A percentile compares a stretch with the other conserved stretches of the same genome.
These are phyloP conservation scores for Mucor ambiguus DNA, from an alignment of 371 early-diverging fungal genomes.

Conservation along the genomic window DNA sequence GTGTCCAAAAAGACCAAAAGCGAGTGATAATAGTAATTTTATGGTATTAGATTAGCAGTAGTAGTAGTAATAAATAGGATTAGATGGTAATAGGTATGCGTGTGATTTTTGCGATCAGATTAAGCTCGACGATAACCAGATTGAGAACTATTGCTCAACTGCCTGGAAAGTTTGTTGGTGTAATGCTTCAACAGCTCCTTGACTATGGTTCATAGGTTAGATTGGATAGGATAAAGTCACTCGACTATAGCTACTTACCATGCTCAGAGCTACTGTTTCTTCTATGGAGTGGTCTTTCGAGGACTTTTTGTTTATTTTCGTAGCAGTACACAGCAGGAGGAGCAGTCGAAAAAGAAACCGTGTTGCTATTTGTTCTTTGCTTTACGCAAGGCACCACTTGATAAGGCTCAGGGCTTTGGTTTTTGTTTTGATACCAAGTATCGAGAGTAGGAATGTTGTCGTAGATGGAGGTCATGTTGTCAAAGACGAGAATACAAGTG, in stretches of 20 bases:
- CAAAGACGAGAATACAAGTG: slow-evolving; percentile 5
- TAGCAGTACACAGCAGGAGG: slow-evolving; percentile 38
- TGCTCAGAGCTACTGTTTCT: slow-evolving; percentile 23
- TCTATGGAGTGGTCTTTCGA: slow-evolving; percentile 10
- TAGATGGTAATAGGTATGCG: neutral
- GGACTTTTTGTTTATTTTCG: neutral
- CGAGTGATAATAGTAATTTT: neutral
- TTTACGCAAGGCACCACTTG: slow-evolving; percentile 14
- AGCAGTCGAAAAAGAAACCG: slow-evolving; percentile 36
- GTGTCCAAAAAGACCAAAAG: neutral
- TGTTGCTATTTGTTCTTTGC: slow-evolving; percentile 7
- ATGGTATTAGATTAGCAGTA: slow-evolving; percentile 6
- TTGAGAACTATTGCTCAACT: slow-evolving; percentile 11
- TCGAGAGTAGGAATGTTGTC: slow-evolving; percentile 39
- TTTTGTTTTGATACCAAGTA: slow-evolving; percentile 33
- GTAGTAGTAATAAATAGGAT: slow-evolving; percentile 7
- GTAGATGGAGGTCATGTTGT: slow-evolving; percentile 26
- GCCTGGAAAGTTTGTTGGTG: slow-evolving; percentile 22
- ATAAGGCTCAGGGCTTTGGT: neutral
- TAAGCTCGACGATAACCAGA: slow-evolving; percentile 9
- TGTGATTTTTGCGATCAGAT: neutral
- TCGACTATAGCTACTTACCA: neutral
- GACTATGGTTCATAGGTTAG: slow-evolving; percentile 5
- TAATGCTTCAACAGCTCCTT: slow-evolving; percentile 27
- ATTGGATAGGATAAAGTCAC: neutral